These are phyloP conservation scores for Furculomyces boomerangus DNA, from an alignment of 371 early-diverging fungal genomes.

Conservation along the genomic window DNA sequence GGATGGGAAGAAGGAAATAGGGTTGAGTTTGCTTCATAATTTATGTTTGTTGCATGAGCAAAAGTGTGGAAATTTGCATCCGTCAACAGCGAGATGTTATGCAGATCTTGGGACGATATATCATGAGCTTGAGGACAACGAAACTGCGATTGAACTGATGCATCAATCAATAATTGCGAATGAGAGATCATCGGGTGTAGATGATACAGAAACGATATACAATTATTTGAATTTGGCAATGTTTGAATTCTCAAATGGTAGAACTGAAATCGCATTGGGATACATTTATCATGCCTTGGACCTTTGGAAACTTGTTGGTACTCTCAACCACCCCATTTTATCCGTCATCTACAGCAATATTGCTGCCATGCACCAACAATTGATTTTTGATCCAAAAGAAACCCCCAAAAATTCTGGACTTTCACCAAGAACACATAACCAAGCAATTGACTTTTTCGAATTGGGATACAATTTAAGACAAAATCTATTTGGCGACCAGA, in stretches of 20 bases:
- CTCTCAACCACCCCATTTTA: constrained; percentile 61
- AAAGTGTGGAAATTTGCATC: constrained; percentile 75
- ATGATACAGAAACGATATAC: constrained; percentile 74
- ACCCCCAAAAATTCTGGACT: constrained; percentile 17
- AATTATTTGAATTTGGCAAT: constrained; percentile 74
- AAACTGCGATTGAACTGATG: constrained; percentile 57
- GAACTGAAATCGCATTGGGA: constrained; percentile 28
- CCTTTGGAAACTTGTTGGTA: constrained; percentile 64
- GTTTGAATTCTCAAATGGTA: constrained; percentile 67
- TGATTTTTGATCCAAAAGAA: constrained; percentile 23
- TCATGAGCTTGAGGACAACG: constrained; percentile 57
- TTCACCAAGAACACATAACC: constrained; percentile 39
- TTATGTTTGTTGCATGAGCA: constrained; percentile 78
- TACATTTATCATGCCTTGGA: constrained; percentile 63
- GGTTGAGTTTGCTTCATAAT: constrained; percentile 65
- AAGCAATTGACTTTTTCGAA: constrained; percentile 50
- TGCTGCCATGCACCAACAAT: constrained; percentile 67
- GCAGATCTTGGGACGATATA: constrained; percentile 72
- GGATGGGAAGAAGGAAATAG: constrained; percentile 58
- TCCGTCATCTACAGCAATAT: constrained; percentile 74
- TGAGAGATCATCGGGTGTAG: constrained; percentile 72
- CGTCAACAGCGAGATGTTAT: constrained; percentile 71
- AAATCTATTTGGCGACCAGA: constrained; percentile 46
- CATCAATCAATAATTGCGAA: constrained; percentile 69
- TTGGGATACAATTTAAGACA: constrained; percentile 51